phyloP scores from a whole-genome alignment of 768 basidiomycete genomes.

The Tulasnella sp. region DNA sequence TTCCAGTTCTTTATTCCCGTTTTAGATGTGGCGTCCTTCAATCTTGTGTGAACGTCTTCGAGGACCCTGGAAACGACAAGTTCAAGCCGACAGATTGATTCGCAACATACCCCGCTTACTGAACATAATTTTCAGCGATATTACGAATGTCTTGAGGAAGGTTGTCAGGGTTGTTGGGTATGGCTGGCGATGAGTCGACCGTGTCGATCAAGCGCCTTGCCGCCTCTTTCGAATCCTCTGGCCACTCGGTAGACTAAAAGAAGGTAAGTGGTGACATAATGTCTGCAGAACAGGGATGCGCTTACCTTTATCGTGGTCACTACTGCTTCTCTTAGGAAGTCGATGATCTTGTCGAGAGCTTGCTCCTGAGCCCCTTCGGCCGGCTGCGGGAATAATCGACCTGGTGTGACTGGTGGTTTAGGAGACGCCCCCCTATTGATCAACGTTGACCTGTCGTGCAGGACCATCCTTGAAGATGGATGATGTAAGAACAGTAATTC shows the following conservation, averaged over 20 bases:
- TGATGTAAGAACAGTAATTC: too few relatives aligned
- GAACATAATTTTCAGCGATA: neutral
- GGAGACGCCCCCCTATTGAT: neutral
- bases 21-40: neutral
- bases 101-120: neutral
- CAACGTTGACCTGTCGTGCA: neutral
- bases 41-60: neutral
- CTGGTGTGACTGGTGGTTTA: neutral
- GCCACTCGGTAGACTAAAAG: neutral
- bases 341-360: neutral
- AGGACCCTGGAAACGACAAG: neutral
- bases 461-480: neutral
- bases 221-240: neutral
- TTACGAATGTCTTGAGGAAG: neutral
- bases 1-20: neutral
- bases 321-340: neutral
- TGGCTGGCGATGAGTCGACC: neutral
- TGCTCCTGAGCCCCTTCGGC: neutral
- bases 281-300: neutral
- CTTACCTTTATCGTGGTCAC: neutral
- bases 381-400: neutral
- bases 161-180: neutral
- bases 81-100: neutral
- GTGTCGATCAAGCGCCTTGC: neutral
- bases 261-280: neutral